Percentiles rank a stretch among this genome's conserved stretches.
Evolutionary conservation across 257 asterid genomes (phyloP).

Genomic region (Solanum gracilifrons): DNA sequence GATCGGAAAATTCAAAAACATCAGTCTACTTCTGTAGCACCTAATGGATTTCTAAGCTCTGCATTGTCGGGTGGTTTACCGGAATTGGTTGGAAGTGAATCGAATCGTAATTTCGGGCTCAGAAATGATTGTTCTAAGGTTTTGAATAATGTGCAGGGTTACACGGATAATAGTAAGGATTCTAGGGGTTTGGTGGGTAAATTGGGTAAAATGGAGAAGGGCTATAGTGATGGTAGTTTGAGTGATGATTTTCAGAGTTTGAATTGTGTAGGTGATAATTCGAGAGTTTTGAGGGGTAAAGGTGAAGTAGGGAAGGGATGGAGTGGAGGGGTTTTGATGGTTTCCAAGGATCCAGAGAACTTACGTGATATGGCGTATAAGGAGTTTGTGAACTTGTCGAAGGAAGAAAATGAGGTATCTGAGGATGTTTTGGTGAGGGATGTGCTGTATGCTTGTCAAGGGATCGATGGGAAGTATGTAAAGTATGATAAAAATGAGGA

Average conservation of each 20-base stretch:
- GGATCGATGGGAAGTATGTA: conserved; percentile 77
- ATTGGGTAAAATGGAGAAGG: conserved; percentile 23
- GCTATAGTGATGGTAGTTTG: conserved; percentile 17
- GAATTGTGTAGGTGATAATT: conserved; percentile 31
- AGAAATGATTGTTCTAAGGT: neutral
- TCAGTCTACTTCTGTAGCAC: conserved; percentile 19
- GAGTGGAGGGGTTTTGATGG: conserved; percentile 73
- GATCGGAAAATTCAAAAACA: conserved; percentile 45
- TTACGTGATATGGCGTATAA: conserved; percentile 72
- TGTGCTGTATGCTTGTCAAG: conserved; percentile 90
- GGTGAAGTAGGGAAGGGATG: conserved; percentile 40
- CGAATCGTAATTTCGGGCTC: conserved; percentile 8
- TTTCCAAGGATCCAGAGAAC: conserved; percentile 75
- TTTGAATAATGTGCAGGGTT: neutral
- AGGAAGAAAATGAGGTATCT: conserved; percentile 80
- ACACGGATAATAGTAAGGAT: conserved; percentile 12
- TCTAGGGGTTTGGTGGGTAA: conserved; percentile 15
- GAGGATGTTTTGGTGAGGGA: conserved; percentile 90
- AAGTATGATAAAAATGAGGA: conserved; percentile 60
- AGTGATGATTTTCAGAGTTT: conserved; percentile 27
- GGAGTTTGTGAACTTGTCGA: conserved; percentile 55
- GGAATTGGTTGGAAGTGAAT: conserved; percentile 29
- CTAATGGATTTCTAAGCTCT: conserved; percentile 45
- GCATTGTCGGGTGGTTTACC: conserved; percentile 72
- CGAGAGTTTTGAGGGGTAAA: conserved; percentile 27